Percentiles rank a stretch among this genome's conserved stretches.
Conservation (phyloP, 768 basidiomycete genomes). For the Hypholoma fasciculare region DNA sequence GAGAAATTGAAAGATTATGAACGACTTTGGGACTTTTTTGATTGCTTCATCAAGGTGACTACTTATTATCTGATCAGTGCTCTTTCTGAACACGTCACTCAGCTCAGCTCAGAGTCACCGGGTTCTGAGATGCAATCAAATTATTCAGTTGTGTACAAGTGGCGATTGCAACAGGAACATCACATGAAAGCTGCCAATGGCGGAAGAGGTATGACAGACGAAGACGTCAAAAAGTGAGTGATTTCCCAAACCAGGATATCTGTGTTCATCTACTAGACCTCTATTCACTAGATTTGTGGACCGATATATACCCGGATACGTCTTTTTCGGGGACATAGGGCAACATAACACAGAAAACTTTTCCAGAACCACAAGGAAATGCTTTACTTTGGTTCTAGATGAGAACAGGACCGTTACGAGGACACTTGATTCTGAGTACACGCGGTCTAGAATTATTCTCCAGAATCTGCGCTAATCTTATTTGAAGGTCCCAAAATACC, state of each 20-base stretch:
- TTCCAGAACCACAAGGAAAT: slow-evolving; percentile 37
- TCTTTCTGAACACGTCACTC: not conserved
- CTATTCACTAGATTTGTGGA: slow-evolving; percentile 69
- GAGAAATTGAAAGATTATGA: slow-evolving; percentile 57
- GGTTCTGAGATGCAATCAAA: slow-evolving; percentile 24
- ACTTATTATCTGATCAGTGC: not conserved
- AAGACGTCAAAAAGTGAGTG: slow-evolving; percentile 61
- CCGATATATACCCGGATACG: slow-evolving; percentile 92
- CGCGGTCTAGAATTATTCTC: not conserved
- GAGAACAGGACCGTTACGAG: slow-evolving; percentile 48
- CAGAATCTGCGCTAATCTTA: too few species aligned
- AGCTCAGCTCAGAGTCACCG: slow-evolving; percentile 33
- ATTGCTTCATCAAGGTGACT: slow-evolving; percentile 75
- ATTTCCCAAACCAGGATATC: slow-evolving; percentile 10
- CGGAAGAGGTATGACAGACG: slow-evolving; percentile 87
- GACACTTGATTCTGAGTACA: slow-evolving; percentile 9
- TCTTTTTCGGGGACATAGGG: slow-evolving; percentile 68
- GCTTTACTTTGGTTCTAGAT: slow-evolving; percentile 56
- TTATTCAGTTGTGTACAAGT: slow-evolving; percentile 71
- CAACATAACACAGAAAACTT: slow-evolving; percentile 10
- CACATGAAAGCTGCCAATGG: slow-evolving; percentile 85
- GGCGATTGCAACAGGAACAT: slow-evolving; percentile 91
- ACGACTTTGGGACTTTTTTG: slow-evolving; percentile 69
- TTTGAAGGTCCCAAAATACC: too few species aligned
- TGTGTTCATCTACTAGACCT: not conserved